Evolutionary conservation across 2,329 filamentous ascomycete genomes (phyloP).

Genomic region (Rhinocladiella mackenziei): DNA sequence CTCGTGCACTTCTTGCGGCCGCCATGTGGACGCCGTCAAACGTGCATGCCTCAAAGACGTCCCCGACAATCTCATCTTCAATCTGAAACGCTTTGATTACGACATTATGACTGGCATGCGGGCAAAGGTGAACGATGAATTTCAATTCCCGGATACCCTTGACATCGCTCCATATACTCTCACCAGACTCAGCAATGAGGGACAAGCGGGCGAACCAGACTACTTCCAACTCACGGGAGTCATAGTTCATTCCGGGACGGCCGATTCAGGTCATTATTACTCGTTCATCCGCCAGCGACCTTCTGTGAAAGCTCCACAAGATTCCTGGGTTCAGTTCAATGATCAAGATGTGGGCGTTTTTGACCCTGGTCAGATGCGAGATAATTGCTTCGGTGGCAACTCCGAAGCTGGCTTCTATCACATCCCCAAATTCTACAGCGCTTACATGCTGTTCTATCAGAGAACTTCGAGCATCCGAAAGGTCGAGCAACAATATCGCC

Average conservation of each 20-base stretch:
- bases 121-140: constrained; percentile 93
- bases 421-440: constrained; percentile 68
- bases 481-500: constrained; percentile 49
- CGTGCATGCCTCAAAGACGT: constrained; percentile 87
- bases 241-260: constrained; percentile 86
- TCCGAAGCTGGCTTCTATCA: constrained; percentile 49
- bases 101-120: constrained; percentile 64
- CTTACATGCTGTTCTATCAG: constrained; percentile 98
- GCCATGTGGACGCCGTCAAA: constrained; percentile 89
- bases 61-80: constrained; percentile 91
- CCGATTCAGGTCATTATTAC: constrained; percentile 95
- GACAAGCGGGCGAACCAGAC: constrained; percentile 59
- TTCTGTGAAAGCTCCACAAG: constrained; percentile 42
- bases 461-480: constrained; percentile 62
- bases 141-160: constrained; percentile 77
- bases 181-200: constrained; percentile 68
- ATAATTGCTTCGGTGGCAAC: constrained; percentile 73
- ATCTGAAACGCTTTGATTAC: constrained; percentile 64
- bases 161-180: constrained; percentile 88
- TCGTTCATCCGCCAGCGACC: constrained; percentile 86
- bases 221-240: constrained; percentile 92
- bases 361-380: constrained; percentile 68
- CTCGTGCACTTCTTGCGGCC: constrained; percentile 85
- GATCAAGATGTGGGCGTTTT: constrained; percentile 77
- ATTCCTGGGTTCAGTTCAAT: constrained; percentile 86